Base-by-base conservation (phyloP, 176 grass and related monocot species). In the Triticum turgidum region DNA sequence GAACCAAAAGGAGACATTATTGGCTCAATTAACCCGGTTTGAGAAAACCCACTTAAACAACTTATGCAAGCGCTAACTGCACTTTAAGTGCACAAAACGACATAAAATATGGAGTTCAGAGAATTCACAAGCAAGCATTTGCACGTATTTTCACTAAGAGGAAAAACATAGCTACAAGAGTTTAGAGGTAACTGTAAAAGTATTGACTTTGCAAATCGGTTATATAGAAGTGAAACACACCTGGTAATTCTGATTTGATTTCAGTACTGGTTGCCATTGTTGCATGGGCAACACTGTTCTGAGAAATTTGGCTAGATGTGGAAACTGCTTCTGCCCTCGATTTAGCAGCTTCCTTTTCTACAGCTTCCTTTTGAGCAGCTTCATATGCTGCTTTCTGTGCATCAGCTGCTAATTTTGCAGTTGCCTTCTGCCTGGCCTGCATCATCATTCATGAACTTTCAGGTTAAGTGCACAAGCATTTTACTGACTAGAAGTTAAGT, bases 341-440 rank as follows among this genome's bases (percentile, higher is more conserved):
- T 82, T 86, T 89, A 63, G 87, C 90, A 81, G 88, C 86, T 89
- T 97, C 92, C 52, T 87, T 93, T 88, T 93, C 93, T 79, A 76
- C 76, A 74, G 87, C 93, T 91, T 89, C 89, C 86, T 91, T 94
- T 84, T 84, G 86, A 81, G 90, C 89, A 73, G 93, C 90, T 77
- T 95, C 93, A 75, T 83, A 77, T 80, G 88, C 84, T 85, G 61
- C 64, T 85, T 86, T 92, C 33, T 86, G 90, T 78, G 88, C 82
- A 89, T 89, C 92, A 86, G 88, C 91, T 89, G 88, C 94, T 94
- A 92, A 85, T 80, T 91, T 93, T 82, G 93, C 89, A 85, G 81
- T 79, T 87, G 86, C 84, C 80, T 89, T 96, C 62, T 94, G 88
- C 83, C 87, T 92, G 58, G 86, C 91, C 93, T 96, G 84, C 42